Evolutionary conservation across 2,329 filamentous ascomycete genomes (phyloP).

Genomic region (Penicillium sp.): DNA sequence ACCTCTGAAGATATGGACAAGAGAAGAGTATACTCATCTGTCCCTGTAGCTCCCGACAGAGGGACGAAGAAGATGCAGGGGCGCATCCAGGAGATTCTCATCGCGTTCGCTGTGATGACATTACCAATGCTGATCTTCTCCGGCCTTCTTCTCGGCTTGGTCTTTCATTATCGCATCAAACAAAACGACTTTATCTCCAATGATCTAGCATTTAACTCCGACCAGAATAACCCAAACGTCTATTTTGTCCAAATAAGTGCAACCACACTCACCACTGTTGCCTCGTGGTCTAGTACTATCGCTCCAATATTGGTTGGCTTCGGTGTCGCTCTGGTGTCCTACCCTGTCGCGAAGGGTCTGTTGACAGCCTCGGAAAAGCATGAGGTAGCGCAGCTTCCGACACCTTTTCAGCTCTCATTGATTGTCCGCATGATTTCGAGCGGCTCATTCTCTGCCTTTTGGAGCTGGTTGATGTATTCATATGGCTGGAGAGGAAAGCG

Average conservation of each 20-base stretch:
- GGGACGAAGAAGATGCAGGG: not conserved
- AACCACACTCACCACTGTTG: not conserved
- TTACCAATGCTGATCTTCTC: constrained; percentile 3
- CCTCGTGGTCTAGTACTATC: constrained; percentile 1
- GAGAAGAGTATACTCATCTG: not conserved
- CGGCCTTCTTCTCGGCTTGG: not conserved
- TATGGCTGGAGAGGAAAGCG: constrained; percentile 2
- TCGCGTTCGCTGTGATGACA: constrained; percentile 1
- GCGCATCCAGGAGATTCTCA: constrained; percentile 3
- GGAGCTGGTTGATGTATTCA: constrained; percentile 3
- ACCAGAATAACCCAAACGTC: not conserved
- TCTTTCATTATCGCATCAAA: constrained; percentile 5
- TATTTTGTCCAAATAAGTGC: constrained; percentile 1
- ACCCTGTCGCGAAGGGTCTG: not conserved
- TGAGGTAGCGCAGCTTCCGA: not conserved
- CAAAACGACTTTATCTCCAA: not conserved
- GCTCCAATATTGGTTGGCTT: constrained; percentile 1
- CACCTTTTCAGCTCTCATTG: not conserved
- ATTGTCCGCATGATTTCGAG: constrained; percentile 4
- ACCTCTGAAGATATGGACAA: not conserved
- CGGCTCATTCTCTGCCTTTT: constrained; percentile 1
- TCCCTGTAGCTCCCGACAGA: not conserved
- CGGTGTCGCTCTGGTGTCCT: not conserved
- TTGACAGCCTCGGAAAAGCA: not conserved
- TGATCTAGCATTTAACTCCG: constrained; percentile 1